These are phyloP conservation scores for Botrytis aclada DNA, from an alignment of 2,329 filamentous ascomycete species.

Conservation along the genomic window DNA sequence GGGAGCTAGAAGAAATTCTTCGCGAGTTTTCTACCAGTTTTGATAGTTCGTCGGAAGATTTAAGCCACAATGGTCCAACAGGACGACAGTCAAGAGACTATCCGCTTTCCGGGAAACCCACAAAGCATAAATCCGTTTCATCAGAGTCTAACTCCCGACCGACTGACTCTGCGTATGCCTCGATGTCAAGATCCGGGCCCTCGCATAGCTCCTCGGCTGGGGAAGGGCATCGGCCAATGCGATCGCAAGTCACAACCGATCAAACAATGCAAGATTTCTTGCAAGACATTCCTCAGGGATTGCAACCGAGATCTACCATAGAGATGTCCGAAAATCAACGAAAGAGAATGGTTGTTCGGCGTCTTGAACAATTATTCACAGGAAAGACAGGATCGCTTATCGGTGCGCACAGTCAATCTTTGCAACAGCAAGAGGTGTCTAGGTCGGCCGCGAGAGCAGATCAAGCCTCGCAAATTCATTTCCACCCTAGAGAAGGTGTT, in stretches of 20 bases:
- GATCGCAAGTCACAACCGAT: slow-evolving; percentile 38
- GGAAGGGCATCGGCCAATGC: slow-evolving; percentile 11
- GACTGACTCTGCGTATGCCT: slow-evolving; percentile 59
- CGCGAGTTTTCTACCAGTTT: slow-evolving; percentile 67
- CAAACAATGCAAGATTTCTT: slow-evolving; percentile 68
- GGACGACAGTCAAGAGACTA: neutral
- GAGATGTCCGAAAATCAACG: slow-evolving; percentile 69
- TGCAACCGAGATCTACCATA: slow-evolving; percentile 57
- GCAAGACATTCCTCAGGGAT: slow-evolving; percentile 66
- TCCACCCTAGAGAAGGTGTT: slow-evolving; percentile 36
- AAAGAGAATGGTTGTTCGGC: slow-evolving; percentile 72
- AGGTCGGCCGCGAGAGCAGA: slow-evolving; percentile 48
- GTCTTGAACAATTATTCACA: slow-evolving; percentile 78
- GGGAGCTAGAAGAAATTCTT: slow-evolving; percentile 71
- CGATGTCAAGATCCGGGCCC: slow-evolving; percentile 50
- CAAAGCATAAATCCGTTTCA: slow-evolving; percentile 19
- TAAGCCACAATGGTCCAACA: neutral
- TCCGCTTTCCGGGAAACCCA: slow-evolving; percentile 38
- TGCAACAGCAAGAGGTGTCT: slow-evolving; percentile 49
- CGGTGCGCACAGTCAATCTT: slow-evolving; percentile 29
- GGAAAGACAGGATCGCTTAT: slow-evolving; percentile 53
- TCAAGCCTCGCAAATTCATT: slow-evolving; percentile 28
- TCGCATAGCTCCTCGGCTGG: slow-evolving; percentile 5
- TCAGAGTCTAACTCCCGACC: slow-evolving; percentile 40
- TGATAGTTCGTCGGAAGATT: slow-evolving; percentile 43